phyloP scores from a whole-genome alignment of 768 basidiomycete genomes.

The Boletus pseudo-olivaceus region DNA sequence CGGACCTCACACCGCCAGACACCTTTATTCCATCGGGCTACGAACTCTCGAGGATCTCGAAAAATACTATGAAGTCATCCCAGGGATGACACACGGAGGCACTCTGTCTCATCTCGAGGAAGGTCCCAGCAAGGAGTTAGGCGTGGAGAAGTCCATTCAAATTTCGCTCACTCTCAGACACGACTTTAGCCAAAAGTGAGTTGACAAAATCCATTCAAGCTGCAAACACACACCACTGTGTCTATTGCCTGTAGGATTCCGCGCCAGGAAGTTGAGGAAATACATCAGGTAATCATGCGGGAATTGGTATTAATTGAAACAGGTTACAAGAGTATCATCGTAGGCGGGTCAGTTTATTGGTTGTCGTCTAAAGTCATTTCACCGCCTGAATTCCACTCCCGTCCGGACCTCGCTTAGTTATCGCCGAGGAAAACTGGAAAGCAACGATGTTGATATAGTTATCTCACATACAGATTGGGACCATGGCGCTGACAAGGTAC shows the following conservation, averaged over 20 bases:
- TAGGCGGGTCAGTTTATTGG: conserved; percentile 62
- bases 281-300: conserved; percentile 61
- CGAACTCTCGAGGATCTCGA: conserved; percentile 69
- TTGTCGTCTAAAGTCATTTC: background rate
- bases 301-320: conserved; percentile 60
- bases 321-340: conserved; percentile 72
- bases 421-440: conserved; percentile 75
- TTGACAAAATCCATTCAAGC: background rate
- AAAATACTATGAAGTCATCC: conserved; percentile 46
- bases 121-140: conserved; percentile 15
- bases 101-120: conserved; percentile 22
- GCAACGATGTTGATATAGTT: conserved; percentile 88
- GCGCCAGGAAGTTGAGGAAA: conserved; percentile 73
- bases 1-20: conserved; percentile 64
- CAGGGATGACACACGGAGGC: conserved; percentile 36
- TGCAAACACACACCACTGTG: background rate
- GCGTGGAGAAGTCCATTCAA: conserved; percentile 44
- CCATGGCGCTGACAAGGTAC: conserved; percentile 45
- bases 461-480: conserved; percentile 64
- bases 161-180: conserved; percentile 56
- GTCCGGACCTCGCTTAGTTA: conserved; percentile 46
- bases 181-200: conserved; percentile 52
- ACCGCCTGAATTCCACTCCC: background rate
- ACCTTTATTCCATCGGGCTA: conserved; percentile 61
- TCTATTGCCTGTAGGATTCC: conserved; percentile 50